These are phyloP conservation scores for Vanrija humicola DNA, from an alignment of 1,284 basidiomycete genomes.

Conservation along the genomic window DNA sequence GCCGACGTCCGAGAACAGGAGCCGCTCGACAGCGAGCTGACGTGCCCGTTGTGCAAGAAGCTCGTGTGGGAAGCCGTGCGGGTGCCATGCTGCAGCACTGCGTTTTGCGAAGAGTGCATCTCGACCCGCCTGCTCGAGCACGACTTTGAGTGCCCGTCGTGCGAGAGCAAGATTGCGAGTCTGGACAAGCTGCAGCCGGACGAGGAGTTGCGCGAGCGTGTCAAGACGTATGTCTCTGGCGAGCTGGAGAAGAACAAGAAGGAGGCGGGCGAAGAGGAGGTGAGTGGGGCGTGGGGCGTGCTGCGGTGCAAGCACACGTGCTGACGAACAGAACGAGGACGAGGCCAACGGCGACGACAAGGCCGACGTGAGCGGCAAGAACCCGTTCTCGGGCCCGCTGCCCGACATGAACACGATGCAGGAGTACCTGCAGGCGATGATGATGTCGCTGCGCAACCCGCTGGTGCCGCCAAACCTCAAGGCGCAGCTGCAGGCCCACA, in stretches of 20 bases:
- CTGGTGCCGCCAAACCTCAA: constrained; percentile 18
- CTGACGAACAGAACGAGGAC: constrained; percentile 2
- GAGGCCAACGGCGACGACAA: background rate
- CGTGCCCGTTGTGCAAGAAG: constrained; percentile 83
- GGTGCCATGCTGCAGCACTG: constrained; percentile 81
- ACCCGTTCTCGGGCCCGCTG: constrained; percentile 10
- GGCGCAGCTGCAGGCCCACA: constrained; percentile 24
- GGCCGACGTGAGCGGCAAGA: constrained; percentile 9
- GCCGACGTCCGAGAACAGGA: constrained; percentile 67
- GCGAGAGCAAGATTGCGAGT: constrained; percentile 75
- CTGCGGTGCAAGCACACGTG: background rate
- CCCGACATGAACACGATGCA: constrained; percentile 20
- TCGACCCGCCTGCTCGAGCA: constrained; percentile 84
- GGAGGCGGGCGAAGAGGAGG: constrained; percentile 51
- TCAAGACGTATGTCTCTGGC: constrained; percentile 74
- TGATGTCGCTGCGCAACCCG: constrained; percentile 37
- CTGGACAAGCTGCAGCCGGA: constrained; percentile 78
- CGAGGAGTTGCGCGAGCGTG: constrained; percentile 69
- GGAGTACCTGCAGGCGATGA: constrained; percentile 20
- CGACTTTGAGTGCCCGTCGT: constrained; percentile 86
- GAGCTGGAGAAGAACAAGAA: constrained; percentile 77
- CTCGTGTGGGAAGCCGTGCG: constrained; percentile 84
- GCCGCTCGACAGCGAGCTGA: constrained; percentile 71
- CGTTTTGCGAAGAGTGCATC: constrained; percentile 95
- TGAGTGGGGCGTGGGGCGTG: background rate